These are phyloP conservation scores for Terana coerulea DNA, from an alignment of 768 basidiomycete genomes.

Conservation along the genomic window DNA sequence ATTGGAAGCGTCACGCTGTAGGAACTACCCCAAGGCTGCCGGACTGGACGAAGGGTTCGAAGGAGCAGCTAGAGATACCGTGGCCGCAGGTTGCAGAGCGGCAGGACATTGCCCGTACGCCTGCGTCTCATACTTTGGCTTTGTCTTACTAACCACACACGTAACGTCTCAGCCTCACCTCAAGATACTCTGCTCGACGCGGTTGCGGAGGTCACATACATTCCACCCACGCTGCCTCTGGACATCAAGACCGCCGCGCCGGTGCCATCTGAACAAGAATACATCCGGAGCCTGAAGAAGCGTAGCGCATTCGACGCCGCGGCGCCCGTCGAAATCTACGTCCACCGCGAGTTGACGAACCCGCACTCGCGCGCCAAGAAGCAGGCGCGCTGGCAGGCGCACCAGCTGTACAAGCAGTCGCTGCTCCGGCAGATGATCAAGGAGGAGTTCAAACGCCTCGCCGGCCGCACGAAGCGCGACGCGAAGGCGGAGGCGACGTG, in stretches of 20 bases:
- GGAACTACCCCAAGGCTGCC: constrained; percentile 59
- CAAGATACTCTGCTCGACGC: constrained; percentile 64
- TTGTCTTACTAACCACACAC: too few species aligned
- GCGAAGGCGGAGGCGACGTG: constrained; percentile 72
- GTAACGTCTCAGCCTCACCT: constrained; percentile 37
- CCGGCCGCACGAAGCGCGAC: constrained; percentile 57
- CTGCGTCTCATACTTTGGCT: constrained; percentile 4
- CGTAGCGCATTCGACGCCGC: constrained; percentile 45
- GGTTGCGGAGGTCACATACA: constrained; percentile 69
- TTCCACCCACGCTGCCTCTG: constrained; percentile 47
- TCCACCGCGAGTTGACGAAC: constrained; percentile 71
- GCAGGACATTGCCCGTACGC: constrained; percentile 43
- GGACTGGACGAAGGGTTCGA: constrained; percentile 31
- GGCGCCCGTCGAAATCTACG: constrained; percentile 60
- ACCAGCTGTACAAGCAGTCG: constrained; percentile 41
- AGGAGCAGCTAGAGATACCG: constrained; percentile 45
- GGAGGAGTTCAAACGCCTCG: constrained; percentile 45
- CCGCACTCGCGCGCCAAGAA: constrained; percentile 83
- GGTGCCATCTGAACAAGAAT: constrained; percentile 38
- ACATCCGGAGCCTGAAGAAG: constrained; percentile 52
- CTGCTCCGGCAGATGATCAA: constrained; percentile 50
- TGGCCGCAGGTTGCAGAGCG: constrained; percentile 60
- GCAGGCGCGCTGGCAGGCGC: constrained; percentile 68
- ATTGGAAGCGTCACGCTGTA: constrained; percentile 72
- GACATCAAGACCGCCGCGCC: constrained; percentile 23